Evolutionary conservation across 208 protist genomes (phyloP).

Genomic region (Crithidia mellificae): DNA sequence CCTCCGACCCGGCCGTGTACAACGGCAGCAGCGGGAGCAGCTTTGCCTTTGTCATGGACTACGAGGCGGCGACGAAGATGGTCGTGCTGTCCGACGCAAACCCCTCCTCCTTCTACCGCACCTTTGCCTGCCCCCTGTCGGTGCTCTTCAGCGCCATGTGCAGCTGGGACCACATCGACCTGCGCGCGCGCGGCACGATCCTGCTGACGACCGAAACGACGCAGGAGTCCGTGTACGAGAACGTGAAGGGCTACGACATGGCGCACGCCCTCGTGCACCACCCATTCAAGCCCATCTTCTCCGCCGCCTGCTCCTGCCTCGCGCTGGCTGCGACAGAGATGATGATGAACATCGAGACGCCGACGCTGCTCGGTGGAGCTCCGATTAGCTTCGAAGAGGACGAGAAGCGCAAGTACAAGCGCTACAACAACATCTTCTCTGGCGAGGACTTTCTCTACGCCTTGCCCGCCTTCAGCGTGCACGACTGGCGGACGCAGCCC

Average conservation of each 20-base stretch:
- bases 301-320: constrained; percentile 68
- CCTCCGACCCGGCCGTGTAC: constrained; percentile 54
- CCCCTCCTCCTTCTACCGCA: constrained; percentile 73
- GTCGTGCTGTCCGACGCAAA: constrained; percentile 77
- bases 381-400: constrained; percentile 49
- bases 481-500: constrained; percentile 47
- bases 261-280: constrained; percentile 82
- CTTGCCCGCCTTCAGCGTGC: constrained; percentile 69
- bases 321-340: constrained; percentile 90
- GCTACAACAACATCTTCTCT: constrained; percentile 86
- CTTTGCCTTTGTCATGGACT: constrained; percentile 82
- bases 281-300: constrained; percentile 89
- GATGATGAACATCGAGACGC: constrained; percentile 58
- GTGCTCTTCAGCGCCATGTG: constrained; percentile 67
- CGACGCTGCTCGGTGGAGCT: constrained; percentile 46
- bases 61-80: constrained; percentile 50
- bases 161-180: constrained; percentile 51
- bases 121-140: constrained; percentile 62
- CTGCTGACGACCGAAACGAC: constrained; percentile 45
- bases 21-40: constrained; percentile 82
- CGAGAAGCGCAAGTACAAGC: constrained; percentile 57
- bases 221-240: constrained; percentile 63
- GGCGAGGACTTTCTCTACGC: constrained; percentile 86
- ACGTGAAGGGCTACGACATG: constrained; percentile 84
- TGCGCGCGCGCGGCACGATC: constrained; percentile 74